Base-by-base conservation (phyloP, 345 rosid species). In the Arabidopsis suecica region DNA sequence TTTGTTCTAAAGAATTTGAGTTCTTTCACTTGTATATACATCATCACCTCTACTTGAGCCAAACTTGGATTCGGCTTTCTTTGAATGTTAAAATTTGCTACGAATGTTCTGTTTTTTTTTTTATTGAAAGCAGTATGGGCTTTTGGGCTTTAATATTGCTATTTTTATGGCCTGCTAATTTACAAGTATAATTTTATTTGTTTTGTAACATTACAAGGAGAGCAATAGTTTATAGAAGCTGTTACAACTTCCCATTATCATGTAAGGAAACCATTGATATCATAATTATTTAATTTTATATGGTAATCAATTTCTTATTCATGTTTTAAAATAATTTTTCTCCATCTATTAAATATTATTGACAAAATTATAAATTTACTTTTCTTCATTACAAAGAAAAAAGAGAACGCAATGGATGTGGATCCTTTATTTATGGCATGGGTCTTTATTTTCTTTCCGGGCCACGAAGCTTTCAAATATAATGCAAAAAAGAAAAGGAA, bases 341-440 rank as follows among this genome's bases (percentile, higher is more conserved):
- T 54, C n/a, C 18, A 11, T 41, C 5, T 41, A 54, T 30, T 6
- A 55, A 55, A 14, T 59, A 9, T 37, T 36, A 36, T 9, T 59
- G 42, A 42, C 20, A 44, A 68, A 44, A 32, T 57, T 18, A 8
- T 34, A 51, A 53, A 28, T 61, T 72, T 63, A 41, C 9, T 32
- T 41, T 51, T 40, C 23, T 16, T 8, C 45, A 28, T 3, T 23
- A 50, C 51, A 20, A 45, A 9, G 0, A 9, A 25, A 13, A 42
- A 48, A 32, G 45, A 9, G 8, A 44, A 42, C 48, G 63, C 36
- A n/a, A 6, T 55, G 23, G 37, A 44, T 61, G 66, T 23, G 70
- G 73, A 68, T 60, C 73, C 68, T 68, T 68, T 75, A 61, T 38
- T 49, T 40, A 59, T 34, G 55, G 55, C 40, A 60, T 75, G 74